These are phyloP conservation scores for Triticum aestivum DNA, from an alignment of 176 grass and related monocot genomes.

Conservation along the genomic window IWGSC_CS_RefSeq_v2.1 NC_057814.1:580978505-580979004, in stretches of 20 bases:
- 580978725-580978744: not conserved
- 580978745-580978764: not conserved
- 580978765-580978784: not conserved
- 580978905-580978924: not conserved
- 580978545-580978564: not conserved
- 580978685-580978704: not conserved
- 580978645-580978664: not conserved
- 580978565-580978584: not conserved
- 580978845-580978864: not conserved
- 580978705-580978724: not conserved
- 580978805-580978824: not conserved
- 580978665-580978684: not conserved
- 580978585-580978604: not conserved
- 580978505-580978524: not conserved
- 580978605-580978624: constrained; percentile 1
- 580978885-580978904: not conserved
- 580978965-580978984: not conserved
- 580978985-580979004: not conserved
- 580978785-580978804: not conserved
- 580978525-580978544: not conserved
- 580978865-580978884: constrained; percentile 8
- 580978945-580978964: not conserved
- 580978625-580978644: not conserved
- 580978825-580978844: not conserved
- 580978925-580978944: not conserved